Evolutionary conservation across 129 eudicot genomes (phyloP).

Genomic region (Mikania micrantha): DNA sequence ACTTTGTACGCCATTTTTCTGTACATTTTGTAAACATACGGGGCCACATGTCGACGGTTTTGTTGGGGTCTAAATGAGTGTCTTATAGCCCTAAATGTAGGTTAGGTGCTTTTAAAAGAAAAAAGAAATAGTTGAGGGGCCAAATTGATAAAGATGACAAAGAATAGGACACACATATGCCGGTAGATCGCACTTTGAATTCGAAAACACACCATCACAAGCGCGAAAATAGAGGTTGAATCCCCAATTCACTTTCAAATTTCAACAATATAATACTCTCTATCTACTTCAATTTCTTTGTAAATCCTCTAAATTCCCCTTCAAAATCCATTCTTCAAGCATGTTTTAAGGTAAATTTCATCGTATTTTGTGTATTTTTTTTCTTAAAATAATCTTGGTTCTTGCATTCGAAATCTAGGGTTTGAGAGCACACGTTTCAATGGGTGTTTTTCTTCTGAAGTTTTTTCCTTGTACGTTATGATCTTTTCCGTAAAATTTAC

Average conservation of each 20-base stretch:
- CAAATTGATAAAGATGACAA: slow-evolving; percentile 20
- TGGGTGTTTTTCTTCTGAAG: neutral
- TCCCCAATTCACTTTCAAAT: slow-evolving; percentile 15
- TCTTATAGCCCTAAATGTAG: no score
- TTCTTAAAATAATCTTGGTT: neutral
- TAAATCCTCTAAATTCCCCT: neutral
- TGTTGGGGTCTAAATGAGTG: no score
- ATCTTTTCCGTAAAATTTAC: neutral
- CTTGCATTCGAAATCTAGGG: slow-evolving; percentile 24
- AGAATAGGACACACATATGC: slow-evolving; percentile 20
- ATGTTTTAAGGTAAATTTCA: slow-evolving; percentile 5
- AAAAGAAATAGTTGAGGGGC: slow-evolving; percentile 20
- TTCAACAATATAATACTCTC: slow-evolving; percentile 11
- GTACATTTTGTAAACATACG: no score
- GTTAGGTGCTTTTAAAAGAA: no score
- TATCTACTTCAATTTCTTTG: slow-evolving; percentile 11
- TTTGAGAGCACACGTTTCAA: neutral
- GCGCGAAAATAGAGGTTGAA: slow-evolving; percentile 30
- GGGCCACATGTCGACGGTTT: no score
- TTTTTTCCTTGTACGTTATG: neutral
- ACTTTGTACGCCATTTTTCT: no score
- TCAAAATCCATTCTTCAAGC: slow-evolving; percentile 1
- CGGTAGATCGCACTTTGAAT: slow-evolving; percentile 16
- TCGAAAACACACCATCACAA: slow-evolving; percentile 26
- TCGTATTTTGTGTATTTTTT: neutral